Conservation (phyloP, 805 yeast species). For the Tetrapisispora taiwanensis region DNA sequence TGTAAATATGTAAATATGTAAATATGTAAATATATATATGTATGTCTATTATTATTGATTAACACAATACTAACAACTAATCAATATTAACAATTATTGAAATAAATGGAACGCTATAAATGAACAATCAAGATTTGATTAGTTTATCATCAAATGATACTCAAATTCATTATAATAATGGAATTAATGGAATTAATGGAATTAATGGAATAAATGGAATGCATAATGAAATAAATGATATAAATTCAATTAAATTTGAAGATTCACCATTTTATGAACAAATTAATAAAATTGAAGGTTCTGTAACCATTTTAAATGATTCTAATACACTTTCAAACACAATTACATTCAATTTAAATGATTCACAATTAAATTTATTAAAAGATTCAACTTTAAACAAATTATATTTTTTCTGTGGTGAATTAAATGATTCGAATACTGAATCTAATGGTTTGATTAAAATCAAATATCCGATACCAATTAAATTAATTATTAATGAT, state of each 20-base stretch:
- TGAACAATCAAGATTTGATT: not conserved
- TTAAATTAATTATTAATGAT: conserved; percentile 55
- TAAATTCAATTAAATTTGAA: not conserved
- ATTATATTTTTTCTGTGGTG: conserved; percentile 48
- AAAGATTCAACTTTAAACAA: conserved; percentile 16
- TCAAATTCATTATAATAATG: not conserved
- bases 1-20: too few relatives aligned
- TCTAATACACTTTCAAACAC: not conserved
- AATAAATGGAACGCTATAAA: not conserved
- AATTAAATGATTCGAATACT: conserved; percentile 19
- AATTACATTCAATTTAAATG: not conserved
- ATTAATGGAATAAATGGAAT: not conserved
- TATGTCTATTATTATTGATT: too few relatives aligned
- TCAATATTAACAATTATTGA: too few relatives aligned
- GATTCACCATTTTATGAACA: conserved; percentile 1
- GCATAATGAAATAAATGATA: not conserved
- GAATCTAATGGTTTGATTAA: conserved; percentile 58
- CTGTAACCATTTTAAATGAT: not conserved
- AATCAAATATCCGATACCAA: conserved; percentile 62
- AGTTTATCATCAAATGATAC: not conserved
- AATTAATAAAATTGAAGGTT: not conserved
- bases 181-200: not conserved
- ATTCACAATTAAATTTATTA: not conserved
- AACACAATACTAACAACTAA: too few relatives aligned
- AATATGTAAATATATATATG: too few relatives aligned